Conservation (phyloP, 2,329 filamentous ascomycete species). For the Pseudopithomyces chartarum region DNA sequence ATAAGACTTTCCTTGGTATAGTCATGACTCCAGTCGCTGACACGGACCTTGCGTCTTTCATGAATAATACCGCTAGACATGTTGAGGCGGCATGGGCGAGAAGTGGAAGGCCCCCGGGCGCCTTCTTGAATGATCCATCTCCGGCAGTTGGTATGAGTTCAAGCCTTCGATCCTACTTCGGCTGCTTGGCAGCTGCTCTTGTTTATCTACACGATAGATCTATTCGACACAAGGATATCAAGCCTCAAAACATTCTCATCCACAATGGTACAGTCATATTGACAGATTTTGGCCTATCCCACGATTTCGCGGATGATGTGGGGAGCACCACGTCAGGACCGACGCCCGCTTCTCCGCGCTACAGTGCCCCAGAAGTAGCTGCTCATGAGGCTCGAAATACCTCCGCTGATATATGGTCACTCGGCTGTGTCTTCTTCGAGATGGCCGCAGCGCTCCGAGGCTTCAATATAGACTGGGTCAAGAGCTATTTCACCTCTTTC, state of each 20-base stretch:
- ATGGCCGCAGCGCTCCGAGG: conserved; percentile 17
- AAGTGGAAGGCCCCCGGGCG: background rate
- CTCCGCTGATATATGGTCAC: conserved; percentile 21
- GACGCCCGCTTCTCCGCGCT: conserved; percentile 12
- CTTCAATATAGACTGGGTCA: conserved; percentile 3
- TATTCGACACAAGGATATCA: conserved; percentile 19
- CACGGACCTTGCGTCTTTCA: conserved; percentile 14
- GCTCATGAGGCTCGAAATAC: conserved; percentile 12
- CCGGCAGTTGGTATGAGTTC: background rate
- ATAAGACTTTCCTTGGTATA: conserved; percentile 29
- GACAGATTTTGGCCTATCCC: conserved; percentile 9
- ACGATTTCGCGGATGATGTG: conserved; percentile 10
- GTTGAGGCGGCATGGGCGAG: background rate
- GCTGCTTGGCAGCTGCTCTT: conserved; percentile 21
- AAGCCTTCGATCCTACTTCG: conserved; percentile 17
- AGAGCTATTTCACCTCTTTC: background rate
- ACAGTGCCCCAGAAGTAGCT: conserved; percentile 22
- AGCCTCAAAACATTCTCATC: conserved; percentile 1
- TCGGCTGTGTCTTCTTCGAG: conserved; percentile 26
- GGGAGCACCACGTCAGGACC: conserved; percentile 14
- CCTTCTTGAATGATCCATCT: background rate
- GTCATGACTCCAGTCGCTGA: conserved; percentile 32
- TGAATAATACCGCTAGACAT: background rate
- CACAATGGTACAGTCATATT: conserved; percentile 12
- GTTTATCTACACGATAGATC: conserved; percentile 17